Base-by-base conservation (phyloP, 345 rosid genomes). In the Rhizophora apiculata region DNA sequence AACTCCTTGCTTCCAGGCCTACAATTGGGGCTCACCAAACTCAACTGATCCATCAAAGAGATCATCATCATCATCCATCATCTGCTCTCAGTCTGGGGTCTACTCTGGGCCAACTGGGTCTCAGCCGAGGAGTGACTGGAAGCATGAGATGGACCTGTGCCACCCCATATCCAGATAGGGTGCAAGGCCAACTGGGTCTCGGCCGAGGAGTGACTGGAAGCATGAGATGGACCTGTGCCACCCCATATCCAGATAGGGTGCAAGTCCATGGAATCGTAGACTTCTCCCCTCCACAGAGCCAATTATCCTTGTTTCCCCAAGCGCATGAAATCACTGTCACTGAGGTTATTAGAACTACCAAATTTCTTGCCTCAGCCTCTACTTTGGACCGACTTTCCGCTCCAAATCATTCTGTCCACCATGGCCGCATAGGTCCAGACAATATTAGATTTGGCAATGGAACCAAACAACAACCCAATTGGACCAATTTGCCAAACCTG, bases 121-220 rank as follows among this genome's bases (percentile, higher is more conserved):
- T 58, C 5, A 60, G 65, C 75, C 70, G 16, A 6, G 48, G 59
- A 43, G 29, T 9, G 2, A 34, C 37, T 7, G 9, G 37, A 7
- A 9, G 7, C 37, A 34, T 34, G 9, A 58, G 37, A 32, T 65
- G 64, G n/a, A 24, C 37, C 49, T 48, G 59, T 49, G 8, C 24
- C 22, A 16, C 62, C 5, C 55, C 68, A 9, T 3, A 43, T 43
- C 30, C 18, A 55, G 10, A 22, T 18, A n/a, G n/a, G n/a, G n/a
- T n/a, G n/a, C n/a, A n/a, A n/a, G 75, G 75, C 15, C 75, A 72
- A 8, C 22, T 58, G 48, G 65, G 37, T 43, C 18, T 58, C 5
- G 51, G 65, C 75, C 70, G 16, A 6, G 48, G 59, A 43, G 29
- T 8, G 2, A 34, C 37, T 6, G 9, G 37, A 6, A 9, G 6